Conservation (phyloP, 768 basidiomycete species). For the Pleurotus ostreatus region DNA sequence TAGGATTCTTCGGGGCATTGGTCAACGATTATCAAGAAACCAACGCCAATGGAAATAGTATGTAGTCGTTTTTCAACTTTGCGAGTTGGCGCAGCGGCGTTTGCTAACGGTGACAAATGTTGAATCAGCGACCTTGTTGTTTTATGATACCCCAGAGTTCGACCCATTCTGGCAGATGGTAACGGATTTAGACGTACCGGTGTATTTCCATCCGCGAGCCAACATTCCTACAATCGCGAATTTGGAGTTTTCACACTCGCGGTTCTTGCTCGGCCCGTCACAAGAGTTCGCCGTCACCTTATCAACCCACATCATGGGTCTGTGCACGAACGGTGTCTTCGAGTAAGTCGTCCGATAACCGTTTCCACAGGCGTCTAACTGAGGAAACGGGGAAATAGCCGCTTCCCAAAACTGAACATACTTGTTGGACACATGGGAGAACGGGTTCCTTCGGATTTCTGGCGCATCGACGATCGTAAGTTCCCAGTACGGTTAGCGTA, state of each 20-base stretch:
- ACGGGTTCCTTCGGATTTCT: conserved; percentile 36
- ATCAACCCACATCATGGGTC: conserved; percentile 34
- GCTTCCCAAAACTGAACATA: conserved; percentile 35
- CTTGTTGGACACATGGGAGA: conserved; percentile 42
- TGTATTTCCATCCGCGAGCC: conserved; percentile 33
- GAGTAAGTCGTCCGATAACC: neutral
- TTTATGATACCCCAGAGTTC: conserved; percentile 34
- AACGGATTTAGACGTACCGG: conserved; percentile 32
- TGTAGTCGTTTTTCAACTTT: conserved; percentile 2
- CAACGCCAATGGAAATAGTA: conserved; percentile 30
- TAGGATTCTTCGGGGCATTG: conserved; percentile 38
- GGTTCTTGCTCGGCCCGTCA: conserved; percentile 25
- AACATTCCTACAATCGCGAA: conserved; percentile 23
- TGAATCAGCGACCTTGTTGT: conserved; percentile 28
- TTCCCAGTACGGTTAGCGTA: neutral
- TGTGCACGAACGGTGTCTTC: conserved; percentile 27
- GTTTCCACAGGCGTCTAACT: too few species aligned
- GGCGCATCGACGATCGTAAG: conserved; percentile 35
- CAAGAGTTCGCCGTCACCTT: conserved; percentile 37
- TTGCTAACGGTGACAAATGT: too few species aligned
- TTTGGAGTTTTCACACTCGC: conserved; percentile 28
- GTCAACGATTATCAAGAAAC: conserved; percentile 43
- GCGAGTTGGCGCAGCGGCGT: too few species aligned
- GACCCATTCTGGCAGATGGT: conserved; percentile 35
- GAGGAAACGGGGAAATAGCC: conserved; percentile 19